Evolutionary conservation across 306 rosid species (phyloP).

Genomic region (Citrullus amarus): DNA sequence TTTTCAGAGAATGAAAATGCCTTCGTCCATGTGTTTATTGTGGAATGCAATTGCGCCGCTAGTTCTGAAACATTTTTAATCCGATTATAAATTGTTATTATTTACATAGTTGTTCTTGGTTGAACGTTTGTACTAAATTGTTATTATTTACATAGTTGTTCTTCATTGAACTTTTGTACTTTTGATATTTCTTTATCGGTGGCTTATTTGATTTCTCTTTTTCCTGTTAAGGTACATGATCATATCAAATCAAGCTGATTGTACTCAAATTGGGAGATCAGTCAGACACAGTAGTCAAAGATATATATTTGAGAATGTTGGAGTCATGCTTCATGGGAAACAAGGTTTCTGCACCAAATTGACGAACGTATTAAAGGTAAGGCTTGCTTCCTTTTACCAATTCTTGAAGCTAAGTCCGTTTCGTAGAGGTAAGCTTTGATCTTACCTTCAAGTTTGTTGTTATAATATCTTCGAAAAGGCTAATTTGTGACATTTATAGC

Average conservation of each 20-base stretch:
- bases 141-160: too few relatives aligned
- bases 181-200: not conserved
- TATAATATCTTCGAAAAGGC: not conserved
- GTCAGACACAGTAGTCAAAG: conserved; percentile 14
- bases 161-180: not conserved
- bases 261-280: conserved; percentile 25
- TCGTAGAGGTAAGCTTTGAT: not conserved
- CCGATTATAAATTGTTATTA: not conserved
- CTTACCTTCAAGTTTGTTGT: not conserved
- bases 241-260: conserved; percentile 33
- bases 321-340: conserved; percentile 84
- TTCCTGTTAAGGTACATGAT: conserved; percentile 45
- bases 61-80: not conserved
- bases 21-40: not conserved
- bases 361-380: conserved; percentile 47
- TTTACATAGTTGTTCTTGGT: not conserved
- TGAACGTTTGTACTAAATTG: not conserved
- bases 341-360: conserved; percentile 63
- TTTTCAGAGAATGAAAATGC: not conserved
- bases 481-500: not conserved
- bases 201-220: conserved; percentile 1
- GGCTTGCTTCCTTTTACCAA: not conserved
- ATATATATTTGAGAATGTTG: conserved; percentile 46
- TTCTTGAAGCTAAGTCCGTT: not conserved
- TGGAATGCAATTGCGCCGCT: not conserved